Evolutionary conservation across 2,329 filamentous ascomycete species (phyloP).

Genomic region (Colletotrichum filicis): DNA sequence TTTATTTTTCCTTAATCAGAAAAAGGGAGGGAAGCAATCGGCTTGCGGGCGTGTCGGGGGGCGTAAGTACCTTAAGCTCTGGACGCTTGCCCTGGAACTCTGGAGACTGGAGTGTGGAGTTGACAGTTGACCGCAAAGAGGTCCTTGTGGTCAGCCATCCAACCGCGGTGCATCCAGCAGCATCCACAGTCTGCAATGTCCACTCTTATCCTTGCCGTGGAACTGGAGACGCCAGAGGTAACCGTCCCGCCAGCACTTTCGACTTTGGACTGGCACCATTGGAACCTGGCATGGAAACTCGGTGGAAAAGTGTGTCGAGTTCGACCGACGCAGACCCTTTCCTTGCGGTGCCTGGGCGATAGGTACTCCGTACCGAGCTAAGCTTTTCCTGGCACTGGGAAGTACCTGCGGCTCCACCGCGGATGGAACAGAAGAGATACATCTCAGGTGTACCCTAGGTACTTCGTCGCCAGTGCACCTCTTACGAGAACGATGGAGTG

Average conservation of each 20-base stretch:
- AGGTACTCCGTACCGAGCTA: slow-evolving; percentile 8
- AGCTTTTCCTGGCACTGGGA: slow-evolving; percentile 17
- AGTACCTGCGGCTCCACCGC: slow-evolving; percentile 2
- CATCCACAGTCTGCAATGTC: slow-evolving; percentile 4
- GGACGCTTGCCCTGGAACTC: background rate
- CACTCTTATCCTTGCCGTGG: slow-evolving; percentile 1
- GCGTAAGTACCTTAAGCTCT: background rate
- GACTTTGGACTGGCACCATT: background rate
- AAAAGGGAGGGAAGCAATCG: slow-evolving; percentile 14
- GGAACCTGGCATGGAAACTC: background rate
- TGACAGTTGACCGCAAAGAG: slow-evolving; percentile 1
- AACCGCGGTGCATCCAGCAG: slow-evolving; percentile 2
- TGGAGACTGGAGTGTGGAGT: slow-evolving; percentile 17
- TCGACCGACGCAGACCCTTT: background rate
- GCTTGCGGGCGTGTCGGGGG: slow-evolving; percentile 23
- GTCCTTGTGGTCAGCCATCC: slow-evolving; percentile 18
- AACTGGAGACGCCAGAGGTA: background rate
- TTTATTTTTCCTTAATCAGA: slow-evolving; percentile 10
- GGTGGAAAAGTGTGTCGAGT: background rate
- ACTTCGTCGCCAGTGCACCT: background rate
- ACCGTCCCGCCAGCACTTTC: background rate
- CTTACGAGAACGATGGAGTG: background rate
- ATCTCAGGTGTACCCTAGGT: background rate
- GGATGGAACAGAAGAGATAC: slow-evolving; percentile 12
- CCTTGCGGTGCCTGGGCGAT: slow-evolving; percentile 1